Percentiles rank a stretch among this genome's conserved stretches.
phyloP scores from a whole-genome alignment of 129 eudicot species.

The Flaveria bidentis region DNA sequence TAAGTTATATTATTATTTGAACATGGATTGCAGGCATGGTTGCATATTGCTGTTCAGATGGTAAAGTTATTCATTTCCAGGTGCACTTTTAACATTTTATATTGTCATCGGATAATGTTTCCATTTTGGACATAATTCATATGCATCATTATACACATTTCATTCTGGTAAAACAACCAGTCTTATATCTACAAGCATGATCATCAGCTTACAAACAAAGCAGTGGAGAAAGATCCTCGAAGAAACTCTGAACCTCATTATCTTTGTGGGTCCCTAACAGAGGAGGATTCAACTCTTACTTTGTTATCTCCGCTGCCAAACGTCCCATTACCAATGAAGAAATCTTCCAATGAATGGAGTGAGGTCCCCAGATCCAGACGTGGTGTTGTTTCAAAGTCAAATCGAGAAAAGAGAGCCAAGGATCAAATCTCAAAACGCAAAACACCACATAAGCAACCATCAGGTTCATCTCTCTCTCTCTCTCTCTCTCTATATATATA shows the following conservation, averaged over 20 bases:
- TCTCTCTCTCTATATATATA: not conserved
- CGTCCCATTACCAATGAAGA: slow-evolving; percentile 52
- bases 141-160: not conserved
- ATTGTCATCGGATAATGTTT: not conserved
- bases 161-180: not conserved
- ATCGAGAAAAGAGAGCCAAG: slow-evolving; percentile 54
- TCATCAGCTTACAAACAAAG: slow-evolving; percentile 63
- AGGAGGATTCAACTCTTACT: slow-evolving; percentile 52
- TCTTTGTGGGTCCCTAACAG: slow-evolving; percentile 67
- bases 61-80: slow-evolving; percentile 76
- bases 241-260: slow-evolving; percentile 68
- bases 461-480: slow-evolving; percentile 36
- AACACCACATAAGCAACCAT: slow-evolving; percentile 32
- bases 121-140: not conserved
- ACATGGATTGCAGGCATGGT: slow-evolving; percentile 56
- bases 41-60: slow-evolving; percentile 91
- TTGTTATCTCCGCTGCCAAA: slow-evolving; percentile 46
- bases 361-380: slow-evolving; percentile 53
- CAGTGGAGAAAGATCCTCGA: slow-evolving; percentile 57
- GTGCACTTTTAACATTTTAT: slow-evolving; percentile 32
- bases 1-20: not conserved
- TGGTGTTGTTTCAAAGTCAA: slow-evolving; percentile 32
- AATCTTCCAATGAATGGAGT: slow-evolving; percentile 44
- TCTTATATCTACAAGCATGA: not conserved
- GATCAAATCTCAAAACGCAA: slow-evolving; percentile 35